These are phyloP conservation scores for Ambrosia artemisiifolia DNA, from an alignment of 129 eudicot species.

Conservation along the genomic window DNA sequence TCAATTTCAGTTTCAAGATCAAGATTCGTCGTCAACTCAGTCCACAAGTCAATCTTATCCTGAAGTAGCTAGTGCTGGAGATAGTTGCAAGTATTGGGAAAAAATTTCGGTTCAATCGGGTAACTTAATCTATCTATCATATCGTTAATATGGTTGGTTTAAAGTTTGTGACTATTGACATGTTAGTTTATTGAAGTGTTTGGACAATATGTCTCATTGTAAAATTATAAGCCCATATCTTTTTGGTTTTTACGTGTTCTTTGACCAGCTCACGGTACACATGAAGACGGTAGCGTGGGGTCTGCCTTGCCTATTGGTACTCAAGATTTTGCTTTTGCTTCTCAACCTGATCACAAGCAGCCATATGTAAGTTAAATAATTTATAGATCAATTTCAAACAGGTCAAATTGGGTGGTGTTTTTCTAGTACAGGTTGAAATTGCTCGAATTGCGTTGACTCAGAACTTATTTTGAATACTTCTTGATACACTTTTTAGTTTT, in stretches of 20 bases:
- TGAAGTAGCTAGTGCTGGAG: constrained; percentile 49
- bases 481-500: not conserved
- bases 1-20: constrained; percentile 56
- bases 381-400: not conserved
- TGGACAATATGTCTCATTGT: not conserved
- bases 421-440: not conserved
- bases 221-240: not conserved
- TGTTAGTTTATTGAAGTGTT: not conserved
- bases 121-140: not conserved
- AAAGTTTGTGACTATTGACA: not conserved
- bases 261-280: constrained; percentile 35
- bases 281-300: constrained; percentile 42
- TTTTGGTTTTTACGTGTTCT: not conserved
- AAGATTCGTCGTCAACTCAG: constrained; percentile 62
- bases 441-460: not conserved
- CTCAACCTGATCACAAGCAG: constrained; percentile 35
- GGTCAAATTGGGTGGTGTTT: not conserved
- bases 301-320: constrained; percentile 33
- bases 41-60: constrained; percentile 63
- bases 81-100: constrained; percentile 34
- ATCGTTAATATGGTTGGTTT: not conserved
- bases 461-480: not conserved
- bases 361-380: constrained; percentile 35
- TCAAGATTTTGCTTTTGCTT: constrained; percentile 37
- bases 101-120: constrained; percentile 35